phyloP scores from a whole-genome alignment of 2,329 filamentous ascomycete genomes.

The Ophiostoma novo-ulmi region DNA sequence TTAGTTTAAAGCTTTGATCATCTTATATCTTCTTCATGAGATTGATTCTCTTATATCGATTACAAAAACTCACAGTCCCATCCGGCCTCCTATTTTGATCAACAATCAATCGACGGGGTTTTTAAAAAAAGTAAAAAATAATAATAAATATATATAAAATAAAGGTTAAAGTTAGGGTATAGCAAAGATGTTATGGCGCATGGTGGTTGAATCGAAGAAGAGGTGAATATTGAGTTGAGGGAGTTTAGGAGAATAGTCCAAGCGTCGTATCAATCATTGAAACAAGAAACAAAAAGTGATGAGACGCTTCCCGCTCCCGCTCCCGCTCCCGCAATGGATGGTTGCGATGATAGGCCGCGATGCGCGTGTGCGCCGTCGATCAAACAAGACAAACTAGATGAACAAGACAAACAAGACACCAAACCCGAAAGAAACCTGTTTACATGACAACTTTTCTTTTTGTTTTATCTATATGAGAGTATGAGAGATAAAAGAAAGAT shows the following conservation, averaged over 20 bases:
- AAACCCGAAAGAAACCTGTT: not conserved
- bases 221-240: not conserved
- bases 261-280: not conserved
- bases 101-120: not conserved
- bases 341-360: not conserved
- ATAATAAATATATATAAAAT: conserved; percentile 10
- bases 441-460: not conserved
- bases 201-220: not conserved
- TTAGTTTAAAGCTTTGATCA: too few relatives aligned
- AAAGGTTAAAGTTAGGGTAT: conserved; percentile 3
- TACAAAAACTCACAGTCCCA: not conserved
- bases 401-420: conserved; percentile 12
- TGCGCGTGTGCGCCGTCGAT: conserved; percentile 11
- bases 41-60: not conserved
- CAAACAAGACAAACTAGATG: conserved; percentile 13
- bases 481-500: not conserved
- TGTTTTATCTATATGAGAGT: not conserved
- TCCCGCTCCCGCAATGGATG: not conserved
- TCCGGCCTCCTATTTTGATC: not conserved
- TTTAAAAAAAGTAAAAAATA: not conserved
- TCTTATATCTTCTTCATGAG: not conserved
- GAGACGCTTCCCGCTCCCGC: not conserved
- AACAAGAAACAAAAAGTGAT: not conserved
- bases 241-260: not conserved
- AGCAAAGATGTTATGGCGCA: not conserved